phyloP scores from a whole-genome alignment of 495 filamentous ascomycete genomes.

The Daldinia loculata region DNA sequence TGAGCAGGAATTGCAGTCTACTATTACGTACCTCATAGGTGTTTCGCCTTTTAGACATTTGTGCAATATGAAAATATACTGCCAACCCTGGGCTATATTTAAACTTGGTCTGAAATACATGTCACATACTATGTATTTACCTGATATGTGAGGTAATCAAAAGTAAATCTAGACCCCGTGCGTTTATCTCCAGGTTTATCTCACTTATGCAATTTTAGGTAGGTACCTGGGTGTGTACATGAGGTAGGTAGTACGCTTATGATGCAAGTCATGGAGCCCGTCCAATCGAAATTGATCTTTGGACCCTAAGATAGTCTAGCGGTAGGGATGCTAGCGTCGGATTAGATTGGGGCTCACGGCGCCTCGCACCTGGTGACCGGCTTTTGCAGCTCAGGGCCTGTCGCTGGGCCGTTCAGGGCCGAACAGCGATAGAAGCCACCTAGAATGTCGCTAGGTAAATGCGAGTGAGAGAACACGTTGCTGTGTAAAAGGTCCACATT shows the following conservation, averaged over 20 bases:
- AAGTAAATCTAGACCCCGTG: slow-evolving; percentile 5
- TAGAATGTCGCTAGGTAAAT: slow-evolving; percentile 14
- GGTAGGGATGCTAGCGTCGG: slow-evolving; percentile 23
- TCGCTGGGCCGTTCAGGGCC: not conserved
- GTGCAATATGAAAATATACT: no score
- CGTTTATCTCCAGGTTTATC: slow-evolving; percentile 8
- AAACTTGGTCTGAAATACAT: not conserved
- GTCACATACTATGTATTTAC: not conserved
- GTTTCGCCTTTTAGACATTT: not conserved
- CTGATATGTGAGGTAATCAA: not conserved
- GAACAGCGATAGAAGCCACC: slow-evolving; percentile 26
- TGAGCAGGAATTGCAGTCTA: slow-evolving; percentile 31
- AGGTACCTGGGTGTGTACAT: slow-evolving; percentile 5
- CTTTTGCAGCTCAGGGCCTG: slow-evolving; percentile 13
- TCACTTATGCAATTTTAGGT: slow-evolving; percentile 10
- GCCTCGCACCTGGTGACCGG: slow-evolving; percentile 24
- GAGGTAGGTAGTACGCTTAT: slow-evolving; percentile 11
- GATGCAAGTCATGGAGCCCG: slow-evolving; percentile 36
- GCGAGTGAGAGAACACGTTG: slow-evolving; percentile 47
- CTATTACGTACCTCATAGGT: not conserved
- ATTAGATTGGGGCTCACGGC: slow-evolving; percentile 22
- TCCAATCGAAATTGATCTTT: slow-evolving; percentile 30
- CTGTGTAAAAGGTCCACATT: slow-evolving; percentile 35
- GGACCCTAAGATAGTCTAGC: slow-evolving; percentile 23
- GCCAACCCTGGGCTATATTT: not conserved